A percentile compares a stretch with the other conserved stretches of the same genome.
Evolutionary conservation across 2,329 filamentous ascomycete genomes (phyloP).

Genomic region (Pseudogymnoascus sp.): DNA sequence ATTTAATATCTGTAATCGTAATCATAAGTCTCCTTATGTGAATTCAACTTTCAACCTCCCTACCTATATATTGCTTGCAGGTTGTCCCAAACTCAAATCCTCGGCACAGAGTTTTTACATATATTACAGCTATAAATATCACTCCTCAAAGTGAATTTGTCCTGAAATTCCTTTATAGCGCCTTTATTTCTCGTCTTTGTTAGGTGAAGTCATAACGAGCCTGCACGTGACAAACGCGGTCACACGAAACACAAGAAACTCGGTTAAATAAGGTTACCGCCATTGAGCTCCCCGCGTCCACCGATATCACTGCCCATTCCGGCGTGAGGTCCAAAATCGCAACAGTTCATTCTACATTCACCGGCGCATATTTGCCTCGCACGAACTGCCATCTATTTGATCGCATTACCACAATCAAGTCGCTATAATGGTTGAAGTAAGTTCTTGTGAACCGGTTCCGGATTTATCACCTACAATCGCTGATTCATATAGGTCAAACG

Average conservation of each 20-base stretch:
- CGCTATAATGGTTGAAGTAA: conserved; percentile 9
- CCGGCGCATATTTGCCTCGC: neutral
- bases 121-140: neutral
- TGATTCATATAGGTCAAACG: conserved; percentile 57
- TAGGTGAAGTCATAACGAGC: neutral
- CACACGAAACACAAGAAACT: conserved; percentile 7
- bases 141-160: neutral
- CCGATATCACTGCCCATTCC: conserved; percentile 13
- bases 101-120: too few species aligned
- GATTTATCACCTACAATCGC: conserved; percentile 7
- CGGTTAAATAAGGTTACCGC: conserved; percentile 5
- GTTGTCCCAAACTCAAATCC: neutral
- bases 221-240: conserved; percentile 6
- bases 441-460: neutral
- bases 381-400: neutral
- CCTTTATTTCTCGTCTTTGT: neutral
- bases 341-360: conserved; percentile 12
- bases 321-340: conserved; percentile 17
- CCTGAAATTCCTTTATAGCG: neutral
- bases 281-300: conserved; percentile 13
- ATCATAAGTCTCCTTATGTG: neutral
- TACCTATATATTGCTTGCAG: neutral
- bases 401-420: neutral
- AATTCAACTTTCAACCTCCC: neutral
- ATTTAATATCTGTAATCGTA: neutral